phyloP scores from a whole-genome alignment of 352 stramenopile species.

The Peronosclerospora sorghi region DNA sequence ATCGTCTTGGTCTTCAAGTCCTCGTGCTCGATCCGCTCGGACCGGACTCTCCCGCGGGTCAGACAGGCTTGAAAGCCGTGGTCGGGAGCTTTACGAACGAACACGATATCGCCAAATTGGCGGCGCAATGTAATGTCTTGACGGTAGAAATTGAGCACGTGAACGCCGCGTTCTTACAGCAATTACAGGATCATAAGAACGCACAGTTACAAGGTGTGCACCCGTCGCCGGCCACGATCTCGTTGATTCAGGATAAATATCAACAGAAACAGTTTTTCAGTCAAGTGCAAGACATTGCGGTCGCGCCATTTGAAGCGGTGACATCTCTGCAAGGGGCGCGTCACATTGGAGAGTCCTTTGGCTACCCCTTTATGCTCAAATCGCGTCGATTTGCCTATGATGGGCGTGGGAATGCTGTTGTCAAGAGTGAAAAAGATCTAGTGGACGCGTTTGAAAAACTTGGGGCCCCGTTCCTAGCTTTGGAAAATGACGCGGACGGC shows the following conservation, averaged over 20 bases:
- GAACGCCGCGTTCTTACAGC: conserved; percentile 84
- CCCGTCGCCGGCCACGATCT: conserved; percentile 85
- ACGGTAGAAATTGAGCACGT: conserved; percentile 99
- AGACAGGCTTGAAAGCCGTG: conserved; percentile 62
- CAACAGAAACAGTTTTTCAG: conserved; percentile 89
- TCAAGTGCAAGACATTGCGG: conserved; percentile 28
- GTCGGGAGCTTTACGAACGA: conserved; percentile 67
- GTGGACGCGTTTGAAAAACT: conserved; percentile 74
- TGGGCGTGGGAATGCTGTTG: conserved; percentile 93
- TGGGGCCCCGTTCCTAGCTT: conserved; percentile 20
- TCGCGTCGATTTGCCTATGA: conserved; percentile 93
- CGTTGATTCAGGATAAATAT: conserved; percentile 97
- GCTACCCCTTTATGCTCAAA: conserved; percentile 99
- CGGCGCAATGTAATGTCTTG: conserved; percentile 84
- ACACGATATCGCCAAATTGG: conserved; percentile 57
- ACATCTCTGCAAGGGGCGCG: conserved; percentile 30
- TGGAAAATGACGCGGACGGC: conserved; percentile 7
- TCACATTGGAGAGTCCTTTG: conserved; percentile 45
- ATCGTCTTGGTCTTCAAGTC: conserved; percentile 90
- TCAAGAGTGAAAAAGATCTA: conserved; percentile 74
- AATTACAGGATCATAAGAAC: conserved; percentile 71
- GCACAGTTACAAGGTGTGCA: conserved; percentile 36
- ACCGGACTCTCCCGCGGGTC: conserved; percentile 53
- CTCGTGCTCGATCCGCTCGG: conserved; percentile 89
- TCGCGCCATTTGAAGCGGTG: conserved; percentile 49